These are phyloP conservation scores for Rhynchospora pubera DNA, from an alignment of 176 grass and related monocot species.

Conservation along the genomic window DNA sequence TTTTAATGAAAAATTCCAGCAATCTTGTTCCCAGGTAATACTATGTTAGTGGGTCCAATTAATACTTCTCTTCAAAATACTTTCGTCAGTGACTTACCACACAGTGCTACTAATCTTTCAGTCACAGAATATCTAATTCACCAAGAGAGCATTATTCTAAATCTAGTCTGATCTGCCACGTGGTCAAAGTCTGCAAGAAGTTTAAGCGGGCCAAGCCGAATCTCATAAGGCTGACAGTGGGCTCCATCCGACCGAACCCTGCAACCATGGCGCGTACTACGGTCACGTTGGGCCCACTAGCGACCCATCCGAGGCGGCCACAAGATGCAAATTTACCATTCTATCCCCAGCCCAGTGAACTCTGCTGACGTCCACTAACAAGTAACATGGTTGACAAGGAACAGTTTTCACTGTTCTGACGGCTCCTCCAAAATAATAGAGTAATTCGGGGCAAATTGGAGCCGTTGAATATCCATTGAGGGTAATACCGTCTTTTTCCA, in stretches of 20 bases:
- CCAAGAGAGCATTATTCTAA: too few species aligned
- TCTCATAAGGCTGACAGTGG: neutral
- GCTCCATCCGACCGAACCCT: neutral
- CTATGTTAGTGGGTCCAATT: too few species aligned
- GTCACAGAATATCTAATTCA: neutral
- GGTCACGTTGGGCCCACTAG: neutral
- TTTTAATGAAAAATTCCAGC: too few species aligned
- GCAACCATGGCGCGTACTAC: neutral
- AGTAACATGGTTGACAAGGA: constrained; percentile 6
- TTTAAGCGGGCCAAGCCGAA: neutral
- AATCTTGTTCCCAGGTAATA: too few species aligned
- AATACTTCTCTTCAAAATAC: neutral
- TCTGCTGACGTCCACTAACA: constrained; percentile 6
- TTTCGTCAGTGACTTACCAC: neutral
- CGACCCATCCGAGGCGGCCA: neutral
- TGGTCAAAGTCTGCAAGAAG: neutral
- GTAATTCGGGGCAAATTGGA: neutral
- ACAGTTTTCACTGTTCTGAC: constrained; percentile 7
- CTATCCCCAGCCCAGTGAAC: neutral
- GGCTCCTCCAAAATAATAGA: neutral
- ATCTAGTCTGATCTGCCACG: neutral
- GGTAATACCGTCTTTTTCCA: neutral
- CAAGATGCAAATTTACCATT: neutral
- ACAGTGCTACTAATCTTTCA: neutral
- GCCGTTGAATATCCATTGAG: neutral